Evolutionary conservation across 192 early-diverging fungal species (phyloP), one percentile per base, ranked within the genome.

Genomic region (Coemansia sp.): DNA sequence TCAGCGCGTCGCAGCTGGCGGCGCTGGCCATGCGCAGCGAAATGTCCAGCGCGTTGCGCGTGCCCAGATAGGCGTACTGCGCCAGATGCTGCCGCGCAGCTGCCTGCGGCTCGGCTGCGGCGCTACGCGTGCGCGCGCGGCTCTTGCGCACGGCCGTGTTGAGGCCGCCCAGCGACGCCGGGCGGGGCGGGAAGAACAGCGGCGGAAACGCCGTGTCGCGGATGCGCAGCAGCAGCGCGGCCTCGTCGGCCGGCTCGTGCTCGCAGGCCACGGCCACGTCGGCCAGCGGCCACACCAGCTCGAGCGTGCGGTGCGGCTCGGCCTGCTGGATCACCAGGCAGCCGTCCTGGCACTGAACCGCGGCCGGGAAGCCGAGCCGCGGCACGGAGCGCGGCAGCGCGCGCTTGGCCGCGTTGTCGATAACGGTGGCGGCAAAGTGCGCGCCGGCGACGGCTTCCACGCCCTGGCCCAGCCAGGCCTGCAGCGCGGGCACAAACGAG

Each of bases 201-300:
- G 27, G 53, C 15, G 71, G 71, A 9, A 67, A 67, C 23, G 19
- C 11, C 10, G 60, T 38, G 38, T 74, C 71, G 0, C 30, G 41
- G 1, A 74, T 23, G 0, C 60, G 43, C 27, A 74, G 26, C 1
- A 55, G 42, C 14, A 47, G 20, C 2, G 44, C 14, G 14, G 55
- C 58, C 2, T 48, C 52, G 6, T 58, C 53, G 3, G 50, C 53
- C 0, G 35, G 30, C 8, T 66, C 62, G 0, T 28, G 23, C 2
- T 46, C 46, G 10, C 15, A 20, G 2, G 39, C 23, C 3, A 59
- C 39, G 4, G 12, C 9, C 8, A 47, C 48, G 8, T 74, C 71
- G 22, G 71, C 71, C 48, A 74, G 23, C n/a, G 71, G 71, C 71
- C 71, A 74, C 9, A 63, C 44, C 7, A 74, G 48, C 19, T 68